Conservation (phyloP, 2,329 filamentous ascomycete genomes). For the Periglandula ipomoeae region DNA sequence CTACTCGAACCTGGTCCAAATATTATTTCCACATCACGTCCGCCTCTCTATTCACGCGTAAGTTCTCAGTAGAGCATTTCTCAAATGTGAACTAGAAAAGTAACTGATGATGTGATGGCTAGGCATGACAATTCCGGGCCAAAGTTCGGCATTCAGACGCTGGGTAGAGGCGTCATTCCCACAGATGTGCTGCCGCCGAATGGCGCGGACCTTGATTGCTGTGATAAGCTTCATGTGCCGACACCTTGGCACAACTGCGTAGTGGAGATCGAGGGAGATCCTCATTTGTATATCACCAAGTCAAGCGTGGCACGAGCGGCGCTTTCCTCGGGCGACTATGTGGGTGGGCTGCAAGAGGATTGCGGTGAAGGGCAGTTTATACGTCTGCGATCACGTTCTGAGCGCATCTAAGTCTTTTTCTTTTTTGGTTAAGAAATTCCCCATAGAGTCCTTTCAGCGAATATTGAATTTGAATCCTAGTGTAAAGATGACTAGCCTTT, state of each 20-base stretch:
- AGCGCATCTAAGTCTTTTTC: background rate
- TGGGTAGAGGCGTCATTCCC: slow-evolving; percentile 22
- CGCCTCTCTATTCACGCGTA: slow-evolving; percentile 39
- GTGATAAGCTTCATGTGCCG: slow-evolving; percentile 24
- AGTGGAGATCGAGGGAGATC: slow-evolving; percentile 17
- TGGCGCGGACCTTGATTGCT: slow-evolving; percentile 10
- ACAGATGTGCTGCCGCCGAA: slow-evolving; percentile 22
- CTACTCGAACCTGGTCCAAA: slow-evolving; percentile 37
- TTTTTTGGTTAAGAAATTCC: too few species aligned
- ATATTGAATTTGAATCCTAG: too few species aligned
- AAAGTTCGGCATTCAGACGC: slow-evolving; percentile 31
- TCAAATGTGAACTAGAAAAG: background rate
- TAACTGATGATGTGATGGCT: background rate
- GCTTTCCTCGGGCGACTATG: slow-evolving; percentile 4
- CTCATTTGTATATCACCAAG: slow-evolving; percentile 15
- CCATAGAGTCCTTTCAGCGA: too few species aligned
- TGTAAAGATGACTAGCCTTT: too few species aligned
- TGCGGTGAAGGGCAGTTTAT: slow-evolving; percentile 1
- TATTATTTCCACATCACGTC: slow-evolving; percentile 34
- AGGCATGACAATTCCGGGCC: slow-evolving; percentile 29
- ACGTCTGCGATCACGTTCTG: background rate
- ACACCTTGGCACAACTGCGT: slow-evolving; percentile 36
- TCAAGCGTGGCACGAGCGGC: slow-evolving; percentile 11
- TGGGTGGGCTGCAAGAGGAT: background rate
- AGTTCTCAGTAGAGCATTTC: background rate